These are phyloP conservation scores for Xylaria acuta DNA, from an alignment of 495 filamentous ascomycete genomes.

Conservation along the genomic window DNA sequence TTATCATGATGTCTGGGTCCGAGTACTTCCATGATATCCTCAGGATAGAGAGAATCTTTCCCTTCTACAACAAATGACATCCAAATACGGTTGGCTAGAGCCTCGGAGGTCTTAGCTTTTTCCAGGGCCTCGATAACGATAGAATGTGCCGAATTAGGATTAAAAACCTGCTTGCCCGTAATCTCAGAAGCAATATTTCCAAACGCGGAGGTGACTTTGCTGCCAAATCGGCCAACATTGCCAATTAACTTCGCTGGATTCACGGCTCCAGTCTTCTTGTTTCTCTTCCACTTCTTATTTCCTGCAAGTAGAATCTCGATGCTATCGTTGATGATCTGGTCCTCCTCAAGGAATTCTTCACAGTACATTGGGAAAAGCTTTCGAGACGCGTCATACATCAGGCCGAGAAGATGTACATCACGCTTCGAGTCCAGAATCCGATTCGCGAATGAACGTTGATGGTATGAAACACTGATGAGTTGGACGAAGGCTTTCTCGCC, in stretches of 20 bases:
- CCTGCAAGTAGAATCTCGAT: constrained; percentile 60
- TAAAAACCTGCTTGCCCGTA: constrained; percentile 92
- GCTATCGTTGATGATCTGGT: constrained; percentile 85
- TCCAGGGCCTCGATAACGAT: constrained; percentile 89
- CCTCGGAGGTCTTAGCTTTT: constrained; percentile 80
- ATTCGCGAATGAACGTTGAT: constrained; percentile 87
- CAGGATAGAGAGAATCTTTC: constrained; percentile 74
- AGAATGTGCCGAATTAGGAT: constrained; percentile 85
- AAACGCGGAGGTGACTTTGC: constrained; percentile 89
- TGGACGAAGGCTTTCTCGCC: constrained; percentile 85
- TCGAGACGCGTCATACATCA: constrained; percentile 89
- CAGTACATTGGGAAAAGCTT: constrained; percentile 90
- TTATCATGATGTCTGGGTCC: constrained; percentile 71
- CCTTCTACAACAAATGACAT: constrained; percentile 97
- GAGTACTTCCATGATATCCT: constrained; percentile 88
- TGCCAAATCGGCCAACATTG: constrained; percentile 81
- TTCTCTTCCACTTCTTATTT: constrained; percentile 49
- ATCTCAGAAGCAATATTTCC: constrained; percentile 95
- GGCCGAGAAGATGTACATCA: constrained; percentile 75
- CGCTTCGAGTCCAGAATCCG: constrained; percentile 90
- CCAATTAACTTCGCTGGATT: constrained; percentile 81
- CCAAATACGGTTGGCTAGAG: constrained; percentile 90
- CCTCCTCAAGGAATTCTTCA: constrained; percentile 87
- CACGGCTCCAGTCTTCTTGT: constrained; percentile 61
- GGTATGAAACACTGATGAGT: constrained; percentile 92